phyloP scores from a whole-genome alignment of 768 basidiomycete genomes.

The Mycena crocata region DNA sequence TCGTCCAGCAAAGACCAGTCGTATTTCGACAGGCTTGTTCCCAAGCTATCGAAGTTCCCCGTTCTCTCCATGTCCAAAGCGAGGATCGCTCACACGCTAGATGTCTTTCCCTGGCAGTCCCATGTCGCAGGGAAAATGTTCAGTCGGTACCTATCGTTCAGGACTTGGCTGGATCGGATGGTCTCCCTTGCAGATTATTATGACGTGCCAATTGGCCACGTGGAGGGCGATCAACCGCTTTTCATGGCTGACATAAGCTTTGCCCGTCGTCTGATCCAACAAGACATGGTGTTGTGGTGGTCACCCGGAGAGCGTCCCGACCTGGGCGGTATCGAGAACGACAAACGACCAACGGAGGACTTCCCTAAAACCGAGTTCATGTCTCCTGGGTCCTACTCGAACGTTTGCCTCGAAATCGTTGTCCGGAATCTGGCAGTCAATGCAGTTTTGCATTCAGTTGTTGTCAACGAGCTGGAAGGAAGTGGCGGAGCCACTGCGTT shows the following conservation, averaged over 20 bases:
- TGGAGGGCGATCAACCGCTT: constrained; percentile 92
- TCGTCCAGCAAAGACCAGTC: constrained; percentile 87
- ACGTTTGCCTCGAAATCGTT: constrained; percentile 91
- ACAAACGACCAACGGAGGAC: constrained; percentile 81
- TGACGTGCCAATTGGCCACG: constrained; percentile 92
- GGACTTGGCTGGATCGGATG: constrained; percentile 83
- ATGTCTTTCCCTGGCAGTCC: constrained; percentile 90
- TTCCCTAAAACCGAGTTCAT: constrained; percentile 87
- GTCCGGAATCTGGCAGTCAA: constrained; percentile 95
- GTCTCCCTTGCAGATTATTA: constrained; percentile 89
- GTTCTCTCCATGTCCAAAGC: constrained; percentile 88
- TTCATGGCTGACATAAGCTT: constrained; percentile 91
- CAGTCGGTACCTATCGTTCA: constrained; percentile 81
- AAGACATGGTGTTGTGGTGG: constrained; percentile 98
- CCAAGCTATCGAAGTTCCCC: constrained; percentile 86
- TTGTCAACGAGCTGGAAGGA: constrained; percentile 98
- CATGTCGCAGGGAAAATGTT: constrained; percentile 88
- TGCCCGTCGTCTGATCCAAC: constrained; percentile 84
- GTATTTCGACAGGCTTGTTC: constrained; percentile 81
- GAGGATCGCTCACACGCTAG: constrained; percentile 77
- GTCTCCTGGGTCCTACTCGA: constrained; percentile 88
- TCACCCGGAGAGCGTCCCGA: constrained; percentile 90
- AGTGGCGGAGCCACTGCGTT: constrained; percentile 94
- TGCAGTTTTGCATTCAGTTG: constrained; percentile 90
- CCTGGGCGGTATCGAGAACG: constrained; percentile 92